These are phyloP conservation scores for Penicillium polonicum DNA, from an alignment of 2,329 filamentous ascomycete genomes.

Conservation along the genomic window DNA sequence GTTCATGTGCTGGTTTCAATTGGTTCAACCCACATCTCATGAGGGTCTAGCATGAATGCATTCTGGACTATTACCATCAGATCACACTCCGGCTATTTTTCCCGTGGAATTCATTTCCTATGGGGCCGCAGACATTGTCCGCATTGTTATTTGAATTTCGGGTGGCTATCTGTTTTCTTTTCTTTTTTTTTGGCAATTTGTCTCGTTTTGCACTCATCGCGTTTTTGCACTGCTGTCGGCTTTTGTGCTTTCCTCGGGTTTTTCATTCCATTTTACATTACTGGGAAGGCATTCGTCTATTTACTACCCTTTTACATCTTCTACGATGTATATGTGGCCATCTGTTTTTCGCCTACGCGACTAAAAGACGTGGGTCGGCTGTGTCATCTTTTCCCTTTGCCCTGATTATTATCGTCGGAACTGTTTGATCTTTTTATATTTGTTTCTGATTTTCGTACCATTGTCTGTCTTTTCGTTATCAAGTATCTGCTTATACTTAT, in stretches of 20 bases:
- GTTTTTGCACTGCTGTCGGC: conserved; percentile 5
- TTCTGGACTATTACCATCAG: neutral
- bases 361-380: conserved; percentile 23
- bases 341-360: conserved; percentile 13
- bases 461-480: conserved; percentile 15
- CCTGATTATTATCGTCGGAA: neutral
- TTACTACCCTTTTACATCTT: conserved; percentile 6
- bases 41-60: neutral
- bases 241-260: neutral
- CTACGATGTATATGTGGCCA: conserved; percentile 7
- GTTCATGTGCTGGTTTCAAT: neutral
- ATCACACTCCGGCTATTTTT: neutral
- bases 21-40: neutral
- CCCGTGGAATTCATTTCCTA: conserved; percentile 4
- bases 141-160: conserved; percentile 21
- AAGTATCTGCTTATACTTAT: conserved; percentile 25
- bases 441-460: conserved; percentile 7
- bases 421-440: conserved; percentile 2
- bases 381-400: conserved; percentile 19
- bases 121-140: conserved; percentile 2
- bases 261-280: conserved; percentile 15
- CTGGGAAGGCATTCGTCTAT: conserved; percentile 23
- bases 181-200: neutral
- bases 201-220: conserved; percentile 11
- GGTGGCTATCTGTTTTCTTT: conserved; percentile 28